phyloP scores from a whole-genome alignment of 1,284 basidiomycete genomes.

The Leccinum ponderosum region DNA sequence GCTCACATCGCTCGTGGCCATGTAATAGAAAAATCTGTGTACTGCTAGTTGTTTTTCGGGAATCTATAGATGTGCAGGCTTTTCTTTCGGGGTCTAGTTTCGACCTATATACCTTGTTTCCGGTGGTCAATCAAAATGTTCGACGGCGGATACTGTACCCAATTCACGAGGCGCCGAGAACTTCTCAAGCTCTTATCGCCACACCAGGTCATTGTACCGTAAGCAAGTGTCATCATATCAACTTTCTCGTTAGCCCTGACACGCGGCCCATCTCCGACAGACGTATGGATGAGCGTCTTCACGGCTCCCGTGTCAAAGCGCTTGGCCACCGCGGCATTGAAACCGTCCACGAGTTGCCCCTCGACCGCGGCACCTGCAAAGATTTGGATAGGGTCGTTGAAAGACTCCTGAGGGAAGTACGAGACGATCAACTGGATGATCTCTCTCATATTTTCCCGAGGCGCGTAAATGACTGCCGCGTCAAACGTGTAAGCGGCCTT shows the following conservation, averaged over 20 bases:
- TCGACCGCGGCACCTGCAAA: slow-evolving; percentile 46
- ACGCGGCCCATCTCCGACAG: slow-evolving; percentile 89
- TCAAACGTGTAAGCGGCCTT: slow-evolving; percentile 98
- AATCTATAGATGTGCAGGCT: background rate
- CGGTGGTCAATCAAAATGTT: background rate
- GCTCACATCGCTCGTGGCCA: background rate
- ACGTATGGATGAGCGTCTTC: slow-evolving; percentile 87
- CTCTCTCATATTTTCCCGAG: slow-evolving; percentile 73
- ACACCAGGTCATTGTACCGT: too few relatives aligned
- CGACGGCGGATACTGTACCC: background rate
- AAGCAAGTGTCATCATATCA: too few relatives aligned
- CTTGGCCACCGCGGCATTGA: slow-evolving; percentile 78
- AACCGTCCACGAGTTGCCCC: slow-evolving; percentile 62
- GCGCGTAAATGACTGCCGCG: slow-evolving; percentile 95
- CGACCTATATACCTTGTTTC: background rate
- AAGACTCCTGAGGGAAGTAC: slow-evolving; percentile 84
- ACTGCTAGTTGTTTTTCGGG: background rate
- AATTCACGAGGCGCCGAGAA: too few relatives aligned
- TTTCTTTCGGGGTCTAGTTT: background rate
- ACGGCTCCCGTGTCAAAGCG: slow-evolving; percentile 76
- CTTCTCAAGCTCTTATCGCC: too few relatives aligned
- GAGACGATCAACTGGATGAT: slow-evolving; percentile 74
- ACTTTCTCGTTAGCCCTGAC: slow-evolving; percentile 50
- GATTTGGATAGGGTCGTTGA: slow-evolving; percentile 75
- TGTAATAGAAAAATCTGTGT: background rate